Conservation (phyloP, 1,139 yeast species). For the Kodamaea alishanica region DNA sequence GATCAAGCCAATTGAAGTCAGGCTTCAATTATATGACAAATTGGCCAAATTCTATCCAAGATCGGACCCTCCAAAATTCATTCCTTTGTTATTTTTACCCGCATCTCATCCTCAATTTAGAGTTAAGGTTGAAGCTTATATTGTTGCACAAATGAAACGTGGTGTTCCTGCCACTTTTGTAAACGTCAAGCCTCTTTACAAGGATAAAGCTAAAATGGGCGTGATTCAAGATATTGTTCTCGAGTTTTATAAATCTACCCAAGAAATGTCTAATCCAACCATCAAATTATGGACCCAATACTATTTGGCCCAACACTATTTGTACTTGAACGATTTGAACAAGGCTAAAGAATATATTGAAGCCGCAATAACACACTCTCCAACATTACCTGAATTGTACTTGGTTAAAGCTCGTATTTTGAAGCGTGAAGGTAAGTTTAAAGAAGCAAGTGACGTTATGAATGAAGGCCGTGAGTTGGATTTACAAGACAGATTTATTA, state of each 20-base stretch:
- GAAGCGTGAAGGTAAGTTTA: slow-evolving; percentile 63
- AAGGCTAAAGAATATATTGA: slow-evolving; percentile 58
- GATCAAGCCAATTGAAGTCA: slow-evolving; percentile 29
- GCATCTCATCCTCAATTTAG: slow-evolving; percentile 49
- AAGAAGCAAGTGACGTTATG: slow-evolving; percentile 62
- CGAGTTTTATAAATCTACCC: slow-evolving; percentile 37
- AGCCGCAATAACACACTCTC: slow-evolving; percentile 67
- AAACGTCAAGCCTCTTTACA: slow-evolving; percentile 77
- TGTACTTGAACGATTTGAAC: slow-evolving; percentile 49
- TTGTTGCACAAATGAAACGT: slow-evolving; percentile 59
- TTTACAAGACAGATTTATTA: slow-evolving; percentile 86
- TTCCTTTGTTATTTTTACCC: slow-evolving; percentile 72
- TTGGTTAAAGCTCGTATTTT: slow-evolving; percentile 76
- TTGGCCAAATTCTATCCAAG: slow-evolving; percentile 71
- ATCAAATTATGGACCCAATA: slow-evolving; percentile 71
- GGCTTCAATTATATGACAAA: slow-evolving; percentile 59
- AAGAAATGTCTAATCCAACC: slow-evolving; percentile 43
- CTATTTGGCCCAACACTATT: slow-evolving; percentile 78
- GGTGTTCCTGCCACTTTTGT: slow-evolving; percentile 93
- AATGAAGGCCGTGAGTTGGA: slow-evolving; percentile 73
- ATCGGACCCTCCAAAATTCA: slow-evolving; percentile 73
- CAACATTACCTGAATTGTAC: slow-evolving; percentile 79
- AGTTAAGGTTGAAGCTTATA: slow-evolving; percentile 46
- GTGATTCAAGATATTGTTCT: slow-evolving; percentile 54
- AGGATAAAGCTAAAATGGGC: slow-evolving; percentile 42